Percentiles rank a stretch among this genome's conserved stretches.
Evolutionary conservation across 495 filamentous ascomycete species (phyloP).

Genomic region (Xylaria nigripes): DNA sequence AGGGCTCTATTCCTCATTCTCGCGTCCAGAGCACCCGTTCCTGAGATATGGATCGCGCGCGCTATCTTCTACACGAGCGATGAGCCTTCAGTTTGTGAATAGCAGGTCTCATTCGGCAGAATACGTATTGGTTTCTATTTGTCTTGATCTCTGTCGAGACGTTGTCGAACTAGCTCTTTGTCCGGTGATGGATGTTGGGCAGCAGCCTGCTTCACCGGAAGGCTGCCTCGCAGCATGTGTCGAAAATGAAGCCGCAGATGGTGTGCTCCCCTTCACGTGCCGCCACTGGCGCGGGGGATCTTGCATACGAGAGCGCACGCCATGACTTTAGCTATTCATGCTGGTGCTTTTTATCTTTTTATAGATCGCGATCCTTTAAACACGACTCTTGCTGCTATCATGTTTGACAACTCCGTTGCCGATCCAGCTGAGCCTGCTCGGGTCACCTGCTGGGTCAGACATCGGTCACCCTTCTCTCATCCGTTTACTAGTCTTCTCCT

Average conservation of each 20-base stretch:
- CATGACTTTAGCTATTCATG: slow-evolving; percentile 10
- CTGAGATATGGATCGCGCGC: background rate
- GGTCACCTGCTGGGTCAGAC: slow-evolving; percentile 7
- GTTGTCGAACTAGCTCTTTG: background rate
- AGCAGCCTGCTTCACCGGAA: background rate
- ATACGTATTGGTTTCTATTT: background rate
- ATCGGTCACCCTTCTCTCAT: background rate
- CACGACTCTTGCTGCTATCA: background rate
- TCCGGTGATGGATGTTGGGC: background rate
- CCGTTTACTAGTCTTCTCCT: background rate
- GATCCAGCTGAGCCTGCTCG: slow-evolving; percentile 6
- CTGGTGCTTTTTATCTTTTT: background rate
- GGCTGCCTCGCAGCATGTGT: background rate
- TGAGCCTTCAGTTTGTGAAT: background rate
- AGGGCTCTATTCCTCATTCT: background rate
- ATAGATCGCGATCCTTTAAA: background rate
- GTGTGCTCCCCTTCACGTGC: slow-evolving; percentile 2
- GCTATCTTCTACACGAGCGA: background rate
- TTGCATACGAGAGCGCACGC: background rate
- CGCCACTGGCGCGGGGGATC: background rate
- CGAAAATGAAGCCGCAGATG: background rate
- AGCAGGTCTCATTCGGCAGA: slow-evolving; percentile 1
- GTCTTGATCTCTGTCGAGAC: background rate
- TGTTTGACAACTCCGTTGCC: background rate
- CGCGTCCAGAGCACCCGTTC: too few relatives aligned